Evolutionary conservation across 2,329 filamentous ascomycete genomes (phyloP), one percentile per base, ranked within the genome.

Genomic region (Cryphonectria radicalis): DNA sequence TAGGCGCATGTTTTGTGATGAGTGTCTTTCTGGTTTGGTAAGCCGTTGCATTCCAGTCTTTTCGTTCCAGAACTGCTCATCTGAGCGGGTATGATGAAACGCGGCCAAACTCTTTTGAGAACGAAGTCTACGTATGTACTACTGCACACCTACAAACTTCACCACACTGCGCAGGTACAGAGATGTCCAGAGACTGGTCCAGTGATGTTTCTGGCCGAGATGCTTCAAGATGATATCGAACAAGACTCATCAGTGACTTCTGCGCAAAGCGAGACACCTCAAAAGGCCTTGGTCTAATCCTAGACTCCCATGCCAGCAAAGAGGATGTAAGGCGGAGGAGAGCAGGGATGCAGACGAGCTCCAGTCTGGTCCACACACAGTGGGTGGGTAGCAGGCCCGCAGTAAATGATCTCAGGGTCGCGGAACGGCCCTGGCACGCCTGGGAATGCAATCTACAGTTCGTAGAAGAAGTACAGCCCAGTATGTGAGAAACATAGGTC

Each of bases 331-430:
- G 28, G 55, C 25, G 55, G 53, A 28, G 53, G 53, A 17, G 55
- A 32, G 55, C 55, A 59, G 55, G 25, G 55, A 32, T 59, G 13
- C 55, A 32, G 19, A 6, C 28, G 55, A 17, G 14, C 28, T 59
- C 55, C 55, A 32, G 11, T 28, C 46, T 17, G n/a, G 25, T 57
- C 53, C 53, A 28, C 25, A 57, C 53, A 13, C 53, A 14, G 53
- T 10, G 53, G n/a, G 53, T 25, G 53, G 53, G n/a, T 57, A 57
- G 53, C 60, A 14, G 60, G 60, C 22, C 60, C 60, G 60, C 60
- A 43, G 28, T 42, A 63, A 50, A 60, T 11, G 59, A 37, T 60
- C 32, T 37, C 32, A 60, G 57, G 57, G 28, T 60, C 57, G 25
- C 28, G 57, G 57, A 60, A 60, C 57, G 28, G 32, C 37, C 35